These are phyloP conservation scores for Fusarium lyarnte DNA, from an alignment of 2,329 filamentous ascomycete species.

Conservation along the genomic window DNA sequence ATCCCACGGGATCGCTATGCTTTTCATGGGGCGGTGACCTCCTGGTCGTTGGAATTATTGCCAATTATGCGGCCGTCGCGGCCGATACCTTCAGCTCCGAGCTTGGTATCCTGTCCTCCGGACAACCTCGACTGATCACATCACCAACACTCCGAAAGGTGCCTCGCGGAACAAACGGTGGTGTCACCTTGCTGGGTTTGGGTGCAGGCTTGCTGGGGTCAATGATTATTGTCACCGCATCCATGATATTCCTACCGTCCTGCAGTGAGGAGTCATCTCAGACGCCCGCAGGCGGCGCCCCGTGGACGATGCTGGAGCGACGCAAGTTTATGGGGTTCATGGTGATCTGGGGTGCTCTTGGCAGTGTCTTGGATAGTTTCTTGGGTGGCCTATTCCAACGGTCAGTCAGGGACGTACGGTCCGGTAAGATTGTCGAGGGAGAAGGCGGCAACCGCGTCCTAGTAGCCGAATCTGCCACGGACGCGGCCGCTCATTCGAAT, in stretches of 20 bases:
- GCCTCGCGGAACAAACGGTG: constrained; percentile 92
- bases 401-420: constrained; percentile 84
- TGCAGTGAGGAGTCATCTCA: constrained; percentile 60
- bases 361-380: constrained; percentile 87
- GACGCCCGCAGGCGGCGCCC: constrained; percentile 54
- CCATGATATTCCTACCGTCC: constrained; percentile 75
- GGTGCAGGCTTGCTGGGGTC: constrained; percentile 78
- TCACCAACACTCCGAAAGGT: constrained; percentile 79
- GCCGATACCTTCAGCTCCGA: constrained; percentile 97
- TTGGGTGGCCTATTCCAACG: constrained; percentile 87
- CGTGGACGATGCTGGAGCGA: constrained; percentile 61
- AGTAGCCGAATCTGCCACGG: constrained; percentile 50
- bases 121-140: constrained; percentile 84
- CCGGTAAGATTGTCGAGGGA: constrained; percentile 90
- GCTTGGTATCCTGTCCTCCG: constrained; percentile 85
- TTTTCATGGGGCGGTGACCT: constrained; percentile 71
- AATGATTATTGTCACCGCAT: constrained; percentile 72
- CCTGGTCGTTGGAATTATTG: constrained; percentile 72
- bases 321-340: constrained; percentile 64
- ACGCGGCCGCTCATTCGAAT: constrained; percentile 42
- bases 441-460: constrained; percentile 73
- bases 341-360: constrained; percentile 77
- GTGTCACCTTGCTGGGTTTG: constrained; percentile 81
- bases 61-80: constrained; percentile 90
- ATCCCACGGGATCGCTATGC: constrained; percentile 59